These are phyloP conservation scores for Hypholoma sublateritium DNA, from an alignment of 768 basidiomycete species.

Conservation along the genomic window DNA sequence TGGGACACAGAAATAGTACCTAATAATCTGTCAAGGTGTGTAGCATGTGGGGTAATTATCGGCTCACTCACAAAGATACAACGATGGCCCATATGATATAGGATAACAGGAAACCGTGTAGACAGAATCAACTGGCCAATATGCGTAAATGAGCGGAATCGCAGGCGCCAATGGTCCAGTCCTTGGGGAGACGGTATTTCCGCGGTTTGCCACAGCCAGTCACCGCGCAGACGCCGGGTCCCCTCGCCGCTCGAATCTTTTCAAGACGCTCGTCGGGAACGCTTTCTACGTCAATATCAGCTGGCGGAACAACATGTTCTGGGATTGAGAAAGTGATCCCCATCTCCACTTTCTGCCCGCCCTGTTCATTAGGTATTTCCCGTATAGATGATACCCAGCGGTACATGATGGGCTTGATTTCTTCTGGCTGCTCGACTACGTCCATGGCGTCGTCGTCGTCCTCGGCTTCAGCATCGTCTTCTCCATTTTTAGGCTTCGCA, in stretches of 20 bases:
- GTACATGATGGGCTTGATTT: slow-evolving; percentile 55
- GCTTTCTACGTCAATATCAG: background rate
- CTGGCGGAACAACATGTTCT: slow-evolving; percentile 12
- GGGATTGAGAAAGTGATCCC: slow-evolving; percentile 58
- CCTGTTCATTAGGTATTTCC: slow-evolving; percentile 15
- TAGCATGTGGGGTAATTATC: too few species aligned
- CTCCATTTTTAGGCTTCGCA: slow-evolving; percentile 24
- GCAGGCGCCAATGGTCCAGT: slow-evolving; percentile 65
- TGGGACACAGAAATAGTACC: too few species aligned
- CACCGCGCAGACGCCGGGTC: slow-evolving; percentile 48
- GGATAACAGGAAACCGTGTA: background rate
- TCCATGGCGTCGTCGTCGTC: slow-evolving; percentile 36
- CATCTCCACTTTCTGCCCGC: slow-evolving; percentile 36
- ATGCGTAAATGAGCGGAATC: slow-evolving; percentile 64
- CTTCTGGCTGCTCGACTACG: slow-evolving; percentile 34
- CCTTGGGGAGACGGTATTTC: slow-evolving; percentile 66
- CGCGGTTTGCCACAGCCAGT: slow-evolving; percentile 53
- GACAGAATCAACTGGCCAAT: slow-evolving; percentile 36
- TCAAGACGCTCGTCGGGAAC: slow-evolving; percentile 9
- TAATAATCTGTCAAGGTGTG: too few species aligned
- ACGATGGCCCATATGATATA: background rate
- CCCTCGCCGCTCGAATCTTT: slow-evolving; percentile 16
- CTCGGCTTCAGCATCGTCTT: slow-evolving; percentile 40
- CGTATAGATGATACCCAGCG: slow-evolving; percentile 70
- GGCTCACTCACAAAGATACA: too few species aligned